Percentiles rank a stretch among this genome's conserved stretches.
These are phyloP conservation scores for Aspergillus olivimuriae DNA, from an alignment of 495 filamentous ascomycete genomes.

Conservation along the genomic window DNA sequence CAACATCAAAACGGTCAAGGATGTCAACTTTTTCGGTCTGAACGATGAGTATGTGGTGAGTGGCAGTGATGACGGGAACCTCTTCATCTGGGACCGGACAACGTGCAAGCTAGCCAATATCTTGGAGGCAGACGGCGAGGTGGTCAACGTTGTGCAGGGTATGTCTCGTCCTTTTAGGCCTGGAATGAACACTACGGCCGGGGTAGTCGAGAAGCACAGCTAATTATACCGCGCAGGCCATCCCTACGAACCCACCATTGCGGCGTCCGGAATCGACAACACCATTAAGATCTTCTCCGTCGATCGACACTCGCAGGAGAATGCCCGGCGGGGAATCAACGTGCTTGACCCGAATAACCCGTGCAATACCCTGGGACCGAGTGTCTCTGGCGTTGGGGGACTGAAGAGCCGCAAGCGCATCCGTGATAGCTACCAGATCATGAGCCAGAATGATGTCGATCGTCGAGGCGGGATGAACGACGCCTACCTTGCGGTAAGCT, in stretches of 20 bases:
- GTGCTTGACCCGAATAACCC: constrained; percentile 41
- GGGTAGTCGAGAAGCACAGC: no score
- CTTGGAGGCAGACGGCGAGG: constrained; percentile 63
- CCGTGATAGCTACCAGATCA: constrained; percentile 57
- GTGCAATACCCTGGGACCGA: constrained; percentile 23
- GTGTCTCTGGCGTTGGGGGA: constrained; percentile 26
- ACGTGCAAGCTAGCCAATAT: constrained; percentile 60
- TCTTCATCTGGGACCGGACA: constrained; percentile 68
- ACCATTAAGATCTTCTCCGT: constrained; percentile 73
- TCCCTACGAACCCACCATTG: constrained; percentile 65
- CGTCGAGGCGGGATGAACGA: constrained; percentile 55
- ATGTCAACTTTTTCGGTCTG: constrained; percentile 66
- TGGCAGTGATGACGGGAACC: constrained; percentile 61
- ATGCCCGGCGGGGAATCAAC: constrained; percentile 51
- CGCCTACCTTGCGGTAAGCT: constrained; percentile 57
- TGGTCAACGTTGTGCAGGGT: constrained; percentile 70
- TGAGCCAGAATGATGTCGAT: constrained; percentile 57
- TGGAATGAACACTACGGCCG: no score
- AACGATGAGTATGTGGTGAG: constrained; percentile 71
- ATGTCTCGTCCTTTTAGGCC: constrained; percentile 6
- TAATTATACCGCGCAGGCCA: constrained; percentile 54
- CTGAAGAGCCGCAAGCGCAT: constrained; percentile 53
- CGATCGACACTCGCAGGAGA: constrained; percentile 52
- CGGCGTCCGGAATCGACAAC: constrained; percentile 66
- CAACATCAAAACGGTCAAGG: constrained; percentile 70